Base-by-base conservation (phyloP, 2,329 filamentous ascomycete genomes). In the Phyllachora maydis region DNA sequence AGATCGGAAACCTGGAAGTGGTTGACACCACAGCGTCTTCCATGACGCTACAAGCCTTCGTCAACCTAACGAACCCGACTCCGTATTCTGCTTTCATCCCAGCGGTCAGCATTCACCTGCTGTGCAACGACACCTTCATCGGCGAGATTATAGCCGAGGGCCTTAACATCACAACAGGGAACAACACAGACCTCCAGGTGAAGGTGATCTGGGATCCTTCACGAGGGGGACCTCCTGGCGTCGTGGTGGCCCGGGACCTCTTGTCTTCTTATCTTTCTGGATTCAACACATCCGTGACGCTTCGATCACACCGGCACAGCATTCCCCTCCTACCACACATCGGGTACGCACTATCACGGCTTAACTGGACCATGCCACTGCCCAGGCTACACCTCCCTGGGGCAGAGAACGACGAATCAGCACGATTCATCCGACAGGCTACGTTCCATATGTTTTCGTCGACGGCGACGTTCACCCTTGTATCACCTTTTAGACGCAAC, bases 41-140 rank as follows among this genome's bases (percentile, higher is more conserved):
- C 4, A 55, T 93, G 22, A 66, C 62, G 11, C 50, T 95, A 17
- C 57, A 69, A 37, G 75, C 77, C 9, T 49, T 56, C 18, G 59
- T 91, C 37, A 91, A 88, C 40, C 59, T 92, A 29, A 90, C 78
- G 4, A 98, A 98, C 39, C 83, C 85, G 2, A 91, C 83, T 0
- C 62, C 71, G 4, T 93, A 95, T 43, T 71, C 77, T 4, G 83
- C 81, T 4, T 56, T 55, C 3, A 56, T 95, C n/a, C 85, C 85
- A 2, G 85, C 69, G 31, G 49, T 79, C 32, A 82, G 75, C 40
- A 60, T 91, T 20, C 66, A 82, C 30, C 50, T 95, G 19, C 43
- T 77, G 15, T 69, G 67, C 36, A 83, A 90, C 36, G 67, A 60
- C 8, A 72, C 72, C 1, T 43, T 75, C 6, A 53, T 98, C 16